Evolutionary conservation across 805 yeast genomes (phyloP).

Genomic region (Blastobotrys americana): DNA sequence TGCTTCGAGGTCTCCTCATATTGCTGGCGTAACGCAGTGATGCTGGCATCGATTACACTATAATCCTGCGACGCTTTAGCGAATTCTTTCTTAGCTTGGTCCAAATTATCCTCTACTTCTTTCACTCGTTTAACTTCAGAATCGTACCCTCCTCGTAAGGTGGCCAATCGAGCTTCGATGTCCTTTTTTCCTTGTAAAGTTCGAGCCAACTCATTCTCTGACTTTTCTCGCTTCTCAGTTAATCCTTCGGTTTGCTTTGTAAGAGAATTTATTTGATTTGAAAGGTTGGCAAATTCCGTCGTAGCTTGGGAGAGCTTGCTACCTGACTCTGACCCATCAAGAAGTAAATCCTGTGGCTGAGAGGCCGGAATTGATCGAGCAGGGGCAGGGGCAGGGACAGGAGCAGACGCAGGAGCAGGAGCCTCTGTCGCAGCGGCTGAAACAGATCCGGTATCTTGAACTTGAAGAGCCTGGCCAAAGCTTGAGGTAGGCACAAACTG

Average conservation of each 20-base stretch:
- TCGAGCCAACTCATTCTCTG: constrained; percentile 69
- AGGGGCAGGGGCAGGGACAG: constrained; percentile 13
- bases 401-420: constrained; percentile 15
- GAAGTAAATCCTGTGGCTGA: constrained; percentile 47
- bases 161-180: constrained; percentile 62
- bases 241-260: constrained; percentile 65
- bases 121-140: constrained; percentile 70
- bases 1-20: constrained; percentile 52
- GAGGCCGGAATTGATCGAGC: too few species aligned
- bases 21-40: constrained; percentile 60
- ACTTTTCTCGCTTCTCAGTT: constrained; percentile 61
- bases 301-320: constrained; percentile 70
- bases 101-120: constrained; percentile 57
- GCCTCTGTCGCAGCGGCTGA: constrained; percentile 32
- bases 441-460: constrained; percentile 26
- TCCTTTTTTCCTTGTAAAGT: constrained; percentile 61
- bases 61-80: constrained; percentile 65
- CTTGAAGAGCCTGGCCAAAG: constrained; percentile 70
- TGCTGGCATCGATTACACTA: constrained; percentile 69
- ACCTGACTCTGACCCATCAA: constrained; percentile 51
- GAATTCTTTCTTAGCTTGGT: constrained; percentile 56
- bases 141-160: constrained; percentile 64
- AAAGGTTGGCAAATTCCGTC: constrained; percentile 76
- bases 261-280: constrained; percentile 76
- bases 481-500: constrained; percentile 72